phyloP scores from a whole-genome alignment of 352 stramenopile genomes.

The Pythium insidiosum region DNA sequence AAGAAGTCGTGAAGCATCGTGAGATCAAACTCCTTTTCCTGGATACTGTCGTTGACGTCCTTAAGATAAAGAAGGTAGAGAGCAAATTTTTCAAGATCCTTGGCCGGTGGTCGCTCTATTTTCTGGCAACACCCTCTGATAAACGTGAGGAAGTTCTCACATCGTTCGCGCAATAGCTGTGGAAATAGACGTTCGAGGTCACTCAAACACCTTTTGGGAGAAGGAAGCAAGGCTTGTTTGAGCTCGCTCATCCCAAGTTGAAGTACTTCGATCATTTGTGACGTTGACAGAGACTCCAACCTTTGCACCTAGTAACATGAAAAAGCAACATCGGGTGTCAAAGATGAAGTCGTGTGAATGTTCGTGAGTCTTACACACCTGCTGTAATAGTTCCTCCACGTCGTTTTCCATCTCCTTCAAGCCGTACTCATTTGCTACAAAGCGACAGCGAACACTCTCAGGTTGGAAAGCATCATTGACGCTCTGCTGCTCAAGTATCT shows the following conservation, averaged over 20 bases:
- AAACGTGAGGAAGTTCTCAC: conserved; percentile 34
- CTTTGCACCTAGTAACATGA: too few species aligned
- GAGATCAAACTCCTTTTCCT: conserved; percentile 42
- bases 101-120: conserved; percentile 33
- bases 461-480: conserved; percentile 44
- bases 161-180: conserved; percentile 30
- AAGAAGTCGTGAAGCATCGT: conserved; percentile 40
- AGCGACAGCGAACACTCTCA: conserved; percentile 27
- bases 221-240: conserved; percentile 28
- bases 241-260: conserved; percentile 32
- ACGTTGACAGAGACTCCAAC: too few species aligned
- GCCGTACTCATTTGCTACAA: conserved; percentile 34
- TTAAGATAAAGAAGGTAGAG: conserved; percentile 44
- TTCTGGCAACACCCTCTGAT: conserved; percentile 23
- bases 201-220: conserved; percentile 28
- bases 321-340: too few species aligned
- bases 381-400: conserved; percentile 21
- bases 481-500: conserved; percentile 22
- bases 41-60: conserved; percentile 32
- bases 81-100: conserved; percentile 29
- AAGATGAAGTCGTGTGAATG: conserved; percentile 2
- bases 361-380: too few species aligned
- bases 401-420: conserved; percentile 32
- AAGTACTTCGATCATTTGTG: conserved; percentile 29
- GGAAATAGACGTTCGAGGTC: conserved; percentile 31